Evolutionary conservation across 2,329 filamentous ascomycete genomes (phyloP), one percentile per base, ranked within the genome.

Genomic region (Pyricularia sp.): DNA sequence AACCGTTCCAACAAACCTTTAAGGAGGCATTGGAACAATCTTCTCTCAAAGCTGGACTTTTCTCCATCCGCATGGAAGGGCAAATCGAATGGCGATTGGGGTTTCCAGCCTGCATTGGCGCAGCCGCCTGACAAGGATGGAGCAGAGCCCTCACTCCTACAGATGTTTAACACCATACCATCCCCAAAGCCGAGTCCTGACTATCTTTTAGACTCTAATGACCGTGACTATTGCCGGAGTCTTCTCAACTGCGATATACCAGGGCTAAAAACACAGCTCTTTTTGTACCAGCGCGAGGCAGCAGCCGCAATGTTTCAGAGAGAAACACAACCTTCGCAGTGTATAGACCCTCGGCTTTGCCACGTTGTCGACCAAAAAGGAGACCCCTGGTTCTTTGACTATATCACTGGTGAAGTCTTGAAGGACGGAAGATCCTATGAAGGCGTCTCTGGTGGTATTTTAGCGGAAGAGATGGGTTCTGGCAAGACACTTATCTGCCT

Each of bases 401-500:
- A 85, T 5, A 85, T 89, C 64, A 84, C 87, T 20, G 86, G 87
- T 0, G 81, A 82, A 0, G 84, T 93, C 65, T 76, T 92, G 0
- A 82, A 82, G 50, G 86, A 90, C n/a, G 89, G 91, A 12, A 84
- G 85, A 2, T 86, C 86, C 70, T 97, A 94, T 73, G 92, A 95
- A 64, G 85, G 88, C 30, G 85, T 89, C 5, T 84, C 85, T 69
- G 93, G 94, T 42, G 94, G 93, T 2, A 90, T 94, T 17, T 80
- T 93, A 17, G 91, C 91, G 0, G 92, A 95, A 75, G 90, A 92
- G 71, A 94, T 94, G 91, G 90, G 90, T 6, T 80, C 86, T 0
- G 94, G 94, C 0, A 98, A 97, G 80, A 97, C 94, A 0, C 79
- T 97, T 30, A 97, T 97, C 12, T 94, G 91, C 71, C 80, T 98